phyloP scores from a whole-genome alignment of 1,284 basidiomycete species.

The Gymnopus androsaceus region DNA sequence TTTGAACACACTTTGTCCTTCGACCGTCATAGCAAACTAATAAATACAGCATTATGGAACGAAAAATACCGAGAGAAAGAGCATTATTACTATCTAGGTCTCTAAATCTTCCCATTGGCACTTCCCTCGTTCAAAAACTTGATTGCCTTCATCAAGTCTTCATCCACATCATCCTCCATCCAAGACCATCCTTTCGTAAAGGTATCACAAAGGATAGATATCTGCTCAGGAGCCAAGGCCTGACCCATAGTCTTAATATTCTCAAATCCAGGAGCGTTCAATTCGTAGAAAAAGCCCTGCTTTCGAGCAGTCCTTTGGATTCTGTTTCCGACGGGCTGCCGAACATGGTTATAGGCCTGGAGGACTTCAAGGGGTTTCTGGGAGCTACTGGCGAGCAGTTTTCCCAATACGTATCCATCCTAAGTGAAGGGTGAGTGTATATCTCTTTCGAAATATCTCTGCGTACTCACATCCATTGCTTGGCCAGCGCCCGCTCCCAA shows the following conservation, averaged over 20 bases:
- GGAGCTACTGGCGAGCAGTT: neutral
- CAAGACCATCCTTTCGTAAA: conserved; percentile 6
- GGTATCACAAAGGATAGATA: neutral
- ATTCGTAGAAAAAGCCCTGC: conserved; percentile 20
- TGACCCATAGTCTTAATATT: conserved; percentile 2
- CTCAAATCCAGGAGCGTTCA: conserved; percentile 16
- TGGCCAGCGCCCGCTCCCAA: conserved; percentile 31
- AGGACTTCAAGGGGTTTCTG: conserved; percentile 15
- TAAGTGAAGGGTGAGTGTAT: neutral
- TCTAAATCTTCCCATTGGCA: no score
- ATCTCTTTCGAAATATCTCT: neutral
- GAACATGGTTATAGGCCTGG: conserved; percentile 21
- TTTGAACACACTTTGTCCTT: no score
- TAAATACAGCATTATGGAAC: no score
- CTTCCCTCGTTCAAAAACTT: neutral
- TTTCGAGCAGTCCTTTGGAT: conserved; percentile 19
- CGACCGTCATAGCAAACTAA: no score
- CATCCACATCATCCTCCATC: conserved; percentile 4
- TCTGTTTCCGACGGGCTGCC: conserved; percentile 23
- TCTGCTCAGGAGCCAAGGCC: conserved; percentile 8
- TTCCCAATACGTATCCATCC: conserved; percentile 26
- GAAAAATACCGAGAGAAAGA: no score
- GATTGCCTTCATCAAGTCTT: neutral
- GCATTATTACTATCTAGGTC: no score
- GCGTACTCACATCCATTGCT: conserved; percentile 32